Percentiles rank a stretch among this genome's conserved stretches.
Conservation (phyloP, 805 yeast species). For the Candida easanensis region DNA sequence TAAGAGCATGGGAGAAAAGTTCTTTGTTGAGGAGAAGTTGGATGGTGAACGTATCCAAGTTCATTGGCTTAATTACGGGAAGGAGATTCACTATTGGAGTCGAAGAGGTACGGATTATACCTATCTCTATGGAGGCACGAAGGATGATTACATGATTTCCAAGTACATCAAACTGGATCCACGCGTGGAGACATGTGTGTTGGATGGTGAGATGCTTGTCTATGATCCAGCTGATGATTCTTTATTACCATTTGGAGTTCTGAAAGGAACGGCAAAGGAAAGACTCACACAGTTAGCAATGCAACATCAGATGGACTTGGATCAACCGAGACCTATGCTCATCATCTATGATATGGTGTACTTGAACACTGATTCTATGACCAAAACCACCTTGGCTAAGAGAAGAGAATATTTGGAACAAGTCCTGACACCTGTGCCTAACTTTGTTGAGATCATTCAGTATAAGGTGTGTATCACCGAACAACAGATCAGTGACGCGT, state of each 20-base stretch:
- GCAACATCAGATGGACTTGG: conserved; percentile 19
- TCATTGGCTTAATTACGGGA: conserved; percentile 54
- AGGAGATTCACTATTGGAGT: conserved; percentile 38
- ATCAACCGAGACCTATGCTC: conserved; percentile 49
- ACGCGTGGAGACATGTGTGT: conserved; percentile 29
- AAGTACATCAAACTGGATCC: conserved; percentile 41
- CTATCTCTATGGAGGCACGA: conserved; percentile 57
- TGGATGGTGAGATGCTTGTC: conserved; percentile 95
- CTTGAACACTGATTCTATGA: conserved; percentile 64
- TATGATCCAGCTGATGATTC: conserved; percentile 59
- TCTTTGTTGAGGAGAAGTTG: conserved; percentile 83
- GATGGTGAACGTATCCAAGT: conserved; percentile 89
- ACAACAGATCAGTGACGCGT: conserved; percentile 51
- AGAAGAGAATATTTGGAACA: conserved; percentile 52
- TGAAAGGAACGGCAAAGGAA: conserved; percentile 66
- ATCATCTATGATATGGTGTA: conserved; percentile 72
- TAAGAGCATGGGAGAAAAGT: conserved; percentile 42
- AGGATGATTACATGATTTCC: conserved; percentile 51
- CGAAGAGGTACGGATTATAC: conserved; percentile 76
- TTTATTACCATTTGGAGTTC: conserved; percentile 76
- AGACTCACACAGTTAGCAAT: conserved; percentile 37
- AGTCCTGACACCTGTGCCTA: conserved; percentile 39
- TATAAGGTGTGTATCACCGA: conserved; percentile 40
- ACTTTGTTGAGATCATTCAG: conserved; percentile 47
- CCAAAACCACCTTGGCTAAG: conserved; percentile 48